Conservation (phyloP, 345 rosid genomes). For the Eutrema heterophyllum region DNA sequence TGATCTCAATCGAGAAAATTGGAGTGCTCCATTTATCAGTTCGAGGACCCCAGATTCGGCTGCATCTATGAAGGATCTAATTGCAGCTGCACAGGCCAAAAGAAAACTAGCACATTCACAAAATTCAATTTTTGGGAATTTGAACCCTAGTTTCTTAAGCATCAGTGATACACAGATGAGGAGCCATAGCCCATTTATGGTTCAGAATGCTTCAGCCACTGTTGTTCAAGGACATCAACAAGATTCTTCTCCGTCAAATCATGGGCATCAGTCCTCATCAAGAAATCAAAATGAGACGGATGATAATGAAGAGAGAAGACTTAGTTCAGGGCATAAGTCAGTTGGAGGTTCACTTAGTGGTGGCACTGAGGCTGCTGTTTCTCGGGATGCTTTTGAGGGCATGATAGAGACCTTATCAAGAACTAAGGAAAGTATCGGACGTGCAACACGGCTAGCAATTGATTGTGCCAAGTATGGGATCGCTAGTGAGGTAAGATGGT, state of each 20-base stretch:
- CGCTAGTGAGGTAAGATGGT: constrained; percentile 75
- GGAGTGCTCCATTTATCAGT: constrained; percentile 33
- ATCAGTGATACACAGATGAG: constrained; percentile 42
- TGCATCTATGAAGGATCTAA: constrained; percentile 81
- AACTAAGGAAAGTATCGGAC: constrained; percentile 97
- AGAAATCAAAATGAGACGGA: constrained; percentile 51
- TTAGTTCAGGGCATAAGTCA: constrained; percentile 59
- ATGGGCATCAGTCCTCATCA: constrained; percentile 41
- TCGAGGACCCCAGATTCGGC: constrained; percentile 61
- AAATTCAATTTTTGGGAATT: constrained; percentile 33
- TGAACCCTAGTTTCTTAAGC: constrained; percentile 40
- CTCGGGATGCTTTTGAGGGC: constrained; percentile 99
- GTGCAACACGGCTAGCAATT: constrained; percentile 96
- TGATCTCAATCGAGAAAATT: constrained; percentile 46
- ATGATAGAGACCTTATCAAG: constrained; percentile 98
- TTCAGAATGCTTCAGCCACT: constrained; percentile 46
- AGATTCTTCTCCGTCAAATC: constrained; percentile 57
- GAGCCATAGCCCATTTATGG: constrained; percentile 54
- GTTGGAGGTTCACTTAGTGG: constrained; percentile 81
- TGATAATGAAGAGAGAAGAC: constrained; percentile 69
- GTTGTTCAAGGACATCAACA: constrained; percentile 41
- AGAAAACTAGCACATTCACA: constrained; percentile 79
- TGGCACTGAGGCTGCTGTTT: constrained; percentile 93
- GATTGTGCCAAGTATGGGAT: constrained; percentile 98
- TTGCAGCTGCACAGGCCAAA: constrained; percentile 98